These are phyloP conservation scores for Lipomyces japonicus DNA, from an alignment of 805 yeast genomes.

Conservation along the genomic window DNA sequence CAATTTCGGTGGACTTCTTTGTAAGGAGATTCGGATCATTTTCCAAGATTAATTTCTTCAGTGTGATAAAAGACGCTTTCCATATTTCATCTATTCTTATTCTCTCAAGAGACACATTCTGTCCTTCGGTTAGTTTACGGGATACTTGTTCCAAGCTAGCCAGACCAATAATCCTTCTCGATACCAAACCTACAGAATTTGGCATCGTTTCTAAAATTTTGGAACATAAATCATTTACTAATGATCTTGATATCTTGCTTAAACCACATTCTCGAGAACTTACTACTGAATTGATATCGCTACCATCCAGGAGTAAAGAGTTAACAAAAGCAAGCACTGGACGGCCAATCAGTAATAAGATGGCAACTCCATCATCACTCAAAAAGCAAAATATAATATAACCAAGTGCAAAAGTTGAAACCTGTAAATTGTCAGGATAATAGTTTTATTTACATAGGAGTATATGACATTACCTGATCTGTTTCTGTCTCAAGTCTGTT, in stretches of 20 bases:
- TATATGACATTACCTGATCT: conserved; percentile 4
- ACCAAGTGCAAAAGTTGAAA: conserved; percentile 16
- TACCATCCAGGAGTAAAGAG: conserved; percentile 3
- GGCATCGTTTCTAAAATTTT: conserved; percentile 2
- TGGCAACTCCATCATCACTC: conserved; percentile 20
- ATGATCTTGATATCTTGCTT: background rate
- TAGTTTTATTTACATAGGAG: background rate
- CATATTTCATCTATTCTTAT: background rate
- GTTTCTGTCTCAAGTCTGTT: background rate
- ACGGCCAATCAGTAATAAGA: conserved; percentile 7
- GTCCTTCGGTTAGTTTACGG: background rate
- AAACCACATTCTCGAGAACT: background rate
- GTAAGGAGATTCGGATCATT: background rate
- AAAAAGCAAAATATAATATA: conserved; percentile 8
- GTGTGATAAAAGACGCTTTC: too few species aligned
- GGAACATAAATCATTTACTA: conserved; percentile 12
- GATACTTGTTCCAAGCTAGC: conserved; percentile 12
- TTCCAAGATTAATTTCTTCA: background rate
- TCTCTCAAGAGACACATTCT: background rate
- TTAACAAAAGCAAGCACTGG: conserved; percentile 4
- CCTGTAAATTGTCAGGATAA: background rate
- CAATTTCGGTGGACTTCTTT: background rate
- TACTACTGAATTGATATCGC: conserved; percentile 4
- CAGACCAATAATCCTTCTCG: conserved; percentile 12
- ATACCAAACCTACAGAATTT: background rate